Evolutionary conservation across 306 rosid species (phyloP).

Genomic region (Pyrus bretschneideri): DNA sequence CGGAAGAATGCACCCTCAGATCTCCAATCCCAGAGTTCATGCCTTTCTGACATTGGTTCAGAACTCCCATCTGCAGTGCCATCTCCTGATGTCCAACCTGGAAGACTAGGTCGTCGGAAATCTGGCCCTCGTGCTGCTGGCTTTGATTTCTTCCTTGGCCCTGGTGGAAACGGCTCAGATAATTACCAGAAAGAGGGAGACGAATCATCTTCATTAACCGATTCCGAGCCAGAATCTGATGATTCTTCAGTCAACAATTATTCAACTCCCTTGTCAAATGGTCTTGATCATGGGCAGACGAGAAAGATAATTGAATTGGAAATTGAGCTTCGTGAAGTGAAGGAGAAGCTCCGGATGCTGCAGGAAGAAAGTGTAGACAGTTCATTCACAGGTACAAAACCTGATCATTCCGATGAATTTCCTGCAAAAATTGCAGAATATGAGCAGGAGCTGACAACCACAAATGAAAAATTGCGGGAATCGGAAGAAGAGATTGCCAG

Average conservation of each 20-base stretch:
- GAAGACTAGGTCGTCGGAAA: constrained; percentile 34
- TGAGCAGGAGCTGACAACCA: constrained; percentile 48
- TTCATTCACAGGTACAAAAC: constrained; percentile 29
- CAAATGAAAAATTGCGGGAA: constrained; percentile 48
- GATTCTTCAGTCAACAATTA: constrained; percentile 86
- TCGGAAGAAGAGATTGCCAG: constrained; percentile 43
- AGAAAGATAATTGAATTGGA: constrained; percentile 74
- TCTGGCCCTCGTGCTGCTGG: constrained; percentile 82
- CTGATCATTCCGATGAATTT: constrained; percentile 36
- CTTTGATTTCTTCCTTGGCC: constrained; percentile 87
- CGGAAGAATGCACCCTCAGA: constrained; percentile 66
- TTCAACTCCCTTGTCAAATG: constrained; percentile 35
- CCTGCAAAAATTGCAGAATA: constrained; percentile 36
- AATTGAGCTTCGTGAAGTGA: constrained; percentile 69
- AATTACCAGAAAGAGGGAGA: constrained; percentile 66
- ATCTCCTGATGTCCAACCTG: constrained; percentile 39
- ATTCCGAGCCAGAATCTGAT: constrained; percentile 87
- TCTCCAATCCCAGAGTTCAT: constrained; percentile 79
- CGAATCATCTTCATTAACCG: constrained; percentile 72
- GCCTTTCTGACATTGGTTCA: constrained; percentile 56
- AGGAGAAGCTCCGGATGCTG: constrained; percentile 59
- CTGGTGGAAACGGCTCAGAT: constrained; percentile 59
- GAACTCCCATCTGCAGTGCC: constrained; percentile 46
- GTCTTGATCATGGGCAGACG: constrained; percentile 43
- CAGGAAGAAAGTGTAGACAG: constrained; percentile 49